Base-by-base conservation (phyloP, 1,284 basidiomycete genomes). In the Apiotrichum akiyoshidainum region DNA sequence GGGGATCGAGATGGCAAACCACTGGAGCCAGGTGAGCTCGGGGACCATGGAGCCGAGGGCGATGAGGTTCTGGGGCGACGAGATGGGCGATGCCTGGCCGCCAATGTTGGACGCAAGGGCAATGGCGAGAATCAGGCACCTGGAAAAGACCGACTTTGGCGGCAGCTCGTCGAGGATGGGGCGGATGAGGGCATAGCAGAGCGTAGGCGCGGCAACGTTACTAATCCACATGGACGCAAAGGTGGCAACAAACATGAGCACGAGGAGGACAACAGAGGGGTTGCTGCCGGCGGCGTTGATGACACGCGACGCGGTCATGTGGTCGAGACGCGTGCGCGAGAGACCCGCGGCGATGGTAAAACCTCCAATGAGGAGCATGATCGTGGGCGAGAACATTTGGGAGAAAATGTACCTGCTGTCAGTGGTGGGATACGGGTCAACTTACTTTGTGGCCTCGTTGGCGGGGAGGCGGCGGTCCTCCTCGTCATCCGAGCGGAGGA, bases 201-300 rank as follows among this genome's bases (percentile, higher is more conserved):
- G 82, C 1, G 95, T 97, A 14, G 96, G 96, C 9, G 95, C 95
- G 0, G 95, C 95, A 16, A 99, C 95, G 72, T 99, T 98, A 74
- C 89, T 92, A 70, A 99, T 98, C 96, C 94, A 99, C 96, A 98
- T 99, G 75, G 90, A 92, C 2, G 95, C 93, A 73, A 99, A 99
- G 72, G 94, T 97, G 1, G 94, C 90, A 6, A 99, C 94, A 42
- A 83, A 85, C 96, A 99, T 99, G 78, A 98, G 92, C 0, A 92
- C 89, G 41, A 99, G 83, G 17, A 99, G 80, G 2, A 99, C 94
- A 0, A 84, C 86, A 65, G 85, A 87, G 0, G 94, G 96, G 57
- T 84, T 83, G 10, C 90, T 89, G 1, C 96, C 95, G 2, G 96
- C 96, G 49, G 96, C 80, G 67, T 87, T 88, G 49, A 99, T 83